Conservation (phyloP, 176 grass and related monocot genomes). For the Aegilops longissima region DNA sequence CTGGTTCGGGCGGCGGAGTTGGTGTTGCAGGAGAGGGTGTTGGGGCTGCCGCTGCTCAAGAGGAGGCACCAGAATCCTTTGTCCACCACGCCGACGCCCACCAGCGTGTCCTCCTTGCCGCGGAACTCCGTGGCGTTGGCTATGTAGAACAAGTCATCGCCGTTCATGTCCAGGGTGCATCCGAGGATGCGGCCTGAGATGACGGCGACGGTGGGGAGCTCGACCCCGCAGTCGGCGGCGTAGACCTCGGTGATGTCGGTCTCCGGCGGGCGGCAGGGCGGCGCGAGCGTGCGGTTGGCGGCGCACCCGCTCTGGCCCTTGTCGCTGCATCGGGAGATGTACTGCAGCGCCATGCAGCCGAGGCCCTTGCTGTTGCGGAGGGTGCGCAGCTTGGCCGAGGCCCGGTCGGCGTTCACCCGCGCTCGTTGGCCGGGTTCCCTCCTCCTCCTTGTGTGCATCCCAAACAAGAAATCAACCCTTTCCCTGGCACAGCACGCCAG, state of each 20-base stretch:
- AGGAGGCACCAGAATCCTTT: conserved; percentile 73
- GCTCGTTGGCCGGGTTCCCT: too few species aligned
- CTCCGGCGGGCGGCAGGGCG: conserved; percentile 61
- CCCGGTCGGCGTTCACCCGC: too few species aligned
- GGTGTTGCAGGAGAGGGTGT: conserved; percentile 27
- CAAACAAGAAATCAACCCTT: too few species aligned
- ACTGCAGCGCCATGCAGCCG: conserved; percentile 92
- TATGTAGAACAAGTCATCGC: too few species aligned
- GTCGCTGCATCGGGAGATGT: conserved; percentile 52
- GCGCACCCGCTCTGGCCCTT: not conserved
- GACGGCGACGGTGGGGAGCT: conserved; percentile 87
- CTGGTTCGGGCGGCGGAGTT: not conserved
- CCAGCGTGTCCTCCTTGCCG: conserved; percentile 63
- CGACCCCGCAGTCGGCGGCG: conserved; percentile 87
- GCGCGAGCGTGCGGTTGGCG: not conserved
- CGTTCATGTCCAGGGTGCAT: conserved; percentile 2
- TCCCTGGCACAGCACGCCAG: too few species aligned
- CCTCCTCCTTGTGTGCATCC: too few species aligned
- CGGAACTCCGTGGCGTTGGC: conserved; percentile 36
- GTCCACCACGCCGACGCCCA: conserved; percentile 40
- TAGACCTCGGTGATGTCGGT: conserved; percentile 73
- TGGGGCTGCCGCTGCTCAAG: conserved; percentile 59
- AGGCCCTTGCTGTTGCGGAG: conserved; percentile 66
- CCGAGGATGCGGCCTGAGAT: too few species aligned
- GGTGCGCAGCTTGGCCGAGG: conserved; percentile 17